Base-by-base conservation (phyloP, 106 monocot genomes). In the Amphibolis antarctica region DNA sequence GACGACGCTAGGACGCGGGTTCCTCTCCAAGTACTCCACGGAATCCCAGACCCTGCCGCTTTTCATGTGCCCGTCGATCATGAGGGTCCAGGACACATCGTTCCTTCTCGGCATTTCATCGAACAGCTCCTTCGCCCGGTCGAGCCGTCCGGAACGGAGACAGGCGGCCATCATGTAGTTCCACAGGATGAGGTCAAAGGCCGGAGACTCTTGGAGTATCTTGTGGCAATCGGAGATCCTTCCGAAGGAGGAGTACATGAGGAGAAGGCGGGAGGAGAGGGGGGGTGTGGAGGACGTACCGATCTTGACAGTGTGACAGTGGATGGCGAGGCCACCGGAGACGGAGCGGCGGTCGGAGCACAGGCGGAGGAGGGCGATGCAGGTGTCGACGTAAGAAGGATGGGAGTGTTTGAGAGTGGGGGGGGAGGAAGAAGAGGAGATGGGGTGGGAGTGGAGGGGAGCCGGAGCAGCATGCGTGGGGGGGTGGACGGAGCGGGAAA, bases 51-150 rank as follows among this genome's bases (percentile, higher is more conserved):
- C 73, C 0, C 54, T 53, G 7, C 82, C 75, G 21, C 65, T 42
- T 61, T 88, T 88, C 85, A 85, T 81, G 57, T 66, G 75, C 9
- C 50, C 85, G 29, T 85, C 78, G 52, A 78, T n/a, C 55, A 85
- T 75, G 15, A 73, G 13, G 0, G 81, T 81, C 60, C 65, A 78
- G 0, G 82, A 61, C 22, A 69, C 25, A 65, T 67, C 55, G 24
- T 72, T 78, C 63, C 69, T 69, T 6, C 46, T 29, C 24, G 75
- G 75, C 82, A 83, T 83, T 78, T n/a, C 29, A 23, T 78, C 78
- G 68, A 83, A 83, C 65, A 78, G 61, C 22, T 27, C 25, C 42
- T 65, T 78, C 0, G 82, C 82, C 11, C 12, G 7, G 1, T 36
- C 68, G n/a, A 75, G 67, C 9, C 72, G 60, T n/a, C 65, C 68